Percentiles rank a stretch among this genome's conserved stretches.
These are phyloP conservation scores for Amanita jacksonii DNA, from an alignment of 768 basidiomycete genomes.

Conservation along the genomic window DNA sequence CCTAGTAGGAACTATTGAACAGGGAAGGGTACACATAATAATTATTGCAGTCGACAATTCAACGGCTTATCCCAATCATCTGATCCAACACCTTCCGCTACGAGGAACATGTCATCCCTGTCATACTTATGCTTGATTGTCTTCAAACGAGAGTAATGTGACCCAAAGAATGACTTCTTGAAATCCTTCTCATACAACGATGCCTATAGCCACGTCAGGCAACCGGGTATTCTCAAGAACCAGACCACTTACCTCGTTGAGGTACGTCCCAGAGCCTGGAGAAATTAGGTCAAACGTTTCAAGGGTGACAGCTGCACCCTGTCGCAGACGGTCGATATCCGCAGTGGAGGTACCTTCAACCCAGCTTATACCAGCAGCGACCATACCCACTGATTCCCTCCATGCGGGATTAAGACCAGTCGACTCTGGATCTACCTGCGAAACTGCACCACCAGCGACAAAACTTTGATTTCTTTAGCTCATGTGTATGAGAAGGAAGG, in stretches of 20 bases:
- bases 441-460: slow-evolving; percentile 14
- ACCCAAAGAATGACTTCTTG: slow-evolving; percentile 35
- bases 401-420: slow-evolving; percentile 1
- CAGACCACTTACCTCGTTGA: neutral
- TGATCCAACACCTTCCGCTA: slow-evolving; percentile 37
- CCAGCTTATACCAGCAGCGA: neutral
- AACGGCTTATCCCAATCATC: slow-evolving; percentile 34
- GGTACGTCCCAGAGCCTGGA: neutral
- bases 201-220: slow-evolving; percentile 21
- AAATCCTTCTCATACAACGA: slow-evolving; percentile 32
- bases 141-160: slow-evolving; percentile 29
- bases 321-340: neutral
- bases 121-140: slow-evolving; percentile 38
- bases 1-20: too few species aligned
- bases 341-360: neutral
- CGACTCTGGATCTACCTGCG: neutral
- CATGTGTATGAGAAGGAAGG: neutral
- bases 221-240: neutral
- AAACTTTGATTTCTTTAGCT: neutral
- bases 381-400: neutral
- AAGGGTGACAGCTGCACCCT: neutral
- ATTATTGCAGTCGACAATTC: neutral
- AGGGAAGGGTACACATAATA: too few species aligned
- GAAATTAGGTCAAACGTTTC: neutral
- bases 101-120: slow-evolving; percentile 33